Evolutionary conservation across 768 basidiomycete genomes (phyloP).

Genomic region (Sporobolomyces phaffii): DNA sequence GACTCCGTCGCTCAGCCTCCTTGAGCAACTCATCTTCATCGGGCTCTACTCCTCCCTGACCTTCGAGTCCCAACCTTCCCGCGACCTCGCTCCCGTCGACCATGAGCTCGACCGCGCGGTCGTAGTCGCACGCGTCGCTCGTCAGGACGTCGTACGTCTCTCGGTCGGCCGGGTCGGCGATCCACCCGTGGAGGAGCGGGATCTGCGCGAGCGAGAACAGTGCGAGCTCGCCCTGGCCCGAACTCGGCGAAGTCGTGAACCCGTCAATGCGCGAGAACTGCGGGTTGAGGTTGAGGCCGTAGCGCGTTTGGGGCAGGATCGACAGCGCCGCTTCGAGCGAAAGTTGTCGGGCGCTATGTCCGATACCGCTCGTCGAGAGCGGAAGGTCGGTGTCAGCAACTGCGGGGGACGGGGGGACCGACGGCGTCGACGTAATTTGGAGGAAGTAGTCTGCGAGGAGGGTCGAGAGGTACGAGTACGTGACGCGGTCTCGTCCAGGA

Average conservation of each 20-base stretch:
- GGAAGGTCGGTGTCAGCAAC: slow-evolving; percentile 43
- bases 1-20: slow-evolving; percentile 31
- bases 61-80: background rate
- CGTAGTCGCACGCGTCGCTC: slow-evolving; percentile 55
- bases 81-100: slow-evolving; percentile 69
- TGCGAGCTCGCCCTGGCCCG: slow-evolving; percentile 65
- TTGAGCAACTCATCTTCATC: slow-evolving; percentile 33
- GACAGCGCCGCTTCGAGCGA: slow-evolving; percentile 63
- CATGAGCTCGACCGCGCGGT: slow-evolving; percentile 65
- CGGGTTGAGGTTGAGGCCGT: slow-evolving; percentile 85
- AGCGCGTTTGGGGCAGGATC: slow-evolving; percentile 69
- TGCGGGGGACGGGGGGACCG: background rate
- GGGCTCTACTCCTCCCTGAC: slow-evolving; percentile 53
- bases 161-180: slow-evolving; percentile 42
- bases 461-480: slow-evolving; percentile 77
- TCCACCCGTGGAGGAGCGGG: slow-evolving; percentile 80
- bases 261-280: slow-evolving; percentile 57
- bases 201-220: slow-evolving; percentile 79
- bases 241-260: slow-evolving; percentile 38
- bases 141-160: slow-evolving; percentile 41
- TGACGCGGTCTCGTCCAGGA: slow-evolving; percentile 50
- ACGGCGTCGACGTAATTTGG: slow-evolving; percentile 40
- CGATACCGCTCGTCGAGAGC: slow-evolving; percentile 38
- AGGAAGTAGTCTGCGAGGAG: slow-evolving; percentile 78
- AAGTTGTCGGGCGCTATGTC: background rate